Conservation (phyloP, 495 filamentous ascomycete genomes). For the Apiosordaria backusii region DNA sequence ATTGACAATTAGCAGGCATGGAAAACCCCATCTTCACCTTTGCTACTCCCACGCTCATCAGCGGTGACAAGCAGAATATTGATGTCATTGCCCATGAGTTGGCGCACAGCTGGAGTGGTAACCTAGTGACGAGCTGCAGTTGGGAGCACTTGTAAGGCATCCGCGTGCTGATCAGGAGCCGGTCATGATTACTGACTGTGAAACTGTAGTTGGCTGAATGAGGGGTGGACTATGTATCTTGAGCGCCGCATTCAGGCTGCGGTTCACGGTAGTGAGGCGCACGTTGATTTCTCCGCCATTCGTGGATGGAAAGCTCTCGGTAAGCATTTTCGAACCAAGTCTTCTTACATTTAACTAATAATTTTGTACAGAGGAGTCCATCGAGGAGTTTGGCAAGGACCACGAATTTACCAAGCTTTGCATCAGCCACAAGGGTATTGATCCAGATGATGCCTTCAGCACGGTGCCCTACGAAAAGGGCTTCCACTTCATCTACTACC, state of each 20-base stretch:
- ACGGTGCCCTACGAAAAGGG: conserved; percentile 74
- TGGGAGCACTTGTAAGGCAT: conserved; percentile 86
- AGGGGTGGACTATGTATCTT: conserved; percentile 93
- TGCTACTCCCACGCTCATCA: conserved; percentile 88
- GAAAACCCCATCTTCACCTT: conserved; percentile 94
- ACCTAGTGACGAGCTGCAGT: conserved; percentile 81
- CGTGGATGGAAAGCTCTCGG: conserved; percentile 69
- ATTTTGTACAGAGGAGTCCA: conserved; percentile 56
- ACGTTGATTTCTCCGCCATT: conserved; percentile 90
- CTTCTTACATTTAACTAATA: not conserved
- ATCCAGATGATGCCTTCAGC: conserved; percentile 94
- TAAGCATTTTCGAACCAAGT: conserved; percentile 24
- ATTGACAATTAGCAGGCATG: conserved; percentile 57
- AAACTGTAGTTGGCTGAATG: conserved; percentile 71
- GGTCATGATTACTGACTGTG: conserved; percentile 16
- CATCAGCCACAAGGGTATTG: conserved; percentile 78
- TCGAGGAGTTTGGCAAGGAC: conserved; percentile 70
- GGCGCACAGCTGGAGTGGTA: conserved; percentile 88
- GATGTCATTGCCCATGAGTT: conserved; percentile 97
- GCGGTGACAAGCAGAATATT: conserved; percentile 86
- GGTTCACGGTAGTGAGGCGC: conserved; percentile 67
- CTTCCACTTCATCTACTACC: conserved; percentile 63
- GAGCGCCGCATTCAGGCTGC: conserved; percentile 70
- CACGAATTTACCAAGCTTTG: conserved; percentile 92
- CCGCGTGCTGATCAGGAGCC: not conserved